These are phyloP conservation scores for Amphibolis antarctica DNA, from an alignment of 106 monocot species.

Conservation along the genomic window DNA sequence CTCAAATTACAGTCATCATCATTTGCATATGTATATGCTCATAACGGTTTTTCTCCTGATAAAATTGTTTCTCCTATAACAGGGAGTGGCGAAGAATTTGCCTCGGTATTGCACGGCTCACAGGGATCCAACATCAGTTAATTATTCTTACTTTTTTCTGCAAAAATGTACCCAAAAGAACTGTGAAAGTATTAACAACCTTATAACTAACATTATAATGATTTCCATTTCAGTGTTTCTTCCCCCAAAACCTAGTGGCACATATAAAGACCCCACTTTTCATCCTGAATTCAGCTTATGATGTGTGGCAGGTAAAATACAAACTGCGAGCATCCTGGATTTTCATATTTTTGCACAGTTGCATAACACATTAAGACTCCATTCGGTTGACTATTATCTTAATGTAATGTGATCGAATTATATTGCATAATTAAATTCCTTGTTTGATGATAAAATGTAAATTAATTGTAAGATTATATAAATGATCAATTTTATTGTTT, in stretches of 20 bases:
- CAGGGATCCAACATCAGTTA: slow-evolving; percentile 68
- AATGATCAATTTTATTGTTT: too few relatives aligned
- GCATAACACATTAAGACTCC: too few relatives aligned
- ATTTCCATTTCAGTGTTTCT: slow-evolving; percentile 66
- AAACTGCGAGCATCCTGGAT: too few relatives aligned
- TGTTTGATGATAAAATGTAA: too few relatives aligned
- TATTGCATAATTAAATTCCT: too few relatives aligned
- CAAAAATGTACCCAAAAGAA: not conserved
- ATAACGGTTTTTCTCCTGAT: not conserved
- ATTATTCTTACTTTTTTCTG: not conserved
- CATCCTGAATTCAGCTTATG: slow-evolving; percentile 84
- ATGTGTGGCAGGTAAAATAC: slow-evolving; percentile 90
- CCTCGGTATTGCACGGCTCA: slow-evolving; percentile 61
- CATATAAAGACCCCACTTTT: slow-evolving; percentile 71
- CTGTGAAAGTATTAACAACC: not conserved
- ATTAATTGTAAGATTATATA: too few relatives aligned
- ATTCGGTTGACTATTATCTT: too few relatives aligned
- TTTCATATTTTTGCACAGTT: too few relatives aligned
- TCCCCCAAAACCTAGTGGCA: slow-evolving; percentile 66
- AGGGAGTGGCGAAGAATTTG: slow-evolving; percentile 59
- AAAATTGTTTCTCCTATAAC: not conserved
- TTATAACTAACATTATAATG: not conserved
- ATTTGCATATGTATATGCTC: too few relatives aligned
- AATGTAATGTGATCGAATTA: too few relatives aligned
- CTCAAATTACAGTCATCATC: too few relatives aligned